These are phyloP conservation scores for Solanum gandarillasii DNA, from an alignment of 257 asterid genomes.

Conservation along the genomic window DNA sequence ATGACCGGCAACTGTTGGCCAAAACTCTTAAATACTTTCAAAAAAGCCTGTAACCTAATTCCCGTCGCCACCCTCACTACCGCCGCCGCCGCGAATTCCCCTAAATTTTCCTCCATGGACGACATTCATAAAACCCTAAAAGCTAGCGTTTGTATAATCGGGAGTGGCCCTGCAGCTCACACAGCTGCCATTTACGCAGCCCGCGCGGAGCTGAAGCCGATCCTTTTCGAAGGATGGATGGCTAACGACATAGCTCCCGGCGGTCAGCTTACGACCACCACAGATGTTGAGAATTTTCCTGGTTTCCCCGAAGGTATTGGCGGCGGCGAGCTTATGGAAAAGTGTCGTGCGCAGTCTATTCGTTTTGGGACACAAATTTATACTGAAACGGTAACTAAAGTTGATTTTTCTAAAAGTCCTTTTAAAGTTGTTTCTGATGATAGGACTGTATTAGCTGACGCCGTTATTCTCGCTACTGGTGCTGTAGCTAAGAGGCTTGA, in stretches of 20 bases:
- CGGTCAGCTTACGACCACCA: constrained; percentile 88
- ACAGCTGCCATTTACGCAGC: constrained; percentile 96
- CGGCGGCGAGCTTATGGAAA: constrained; percentile 67
- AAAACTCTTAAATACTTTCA: constrained; percentile 21
- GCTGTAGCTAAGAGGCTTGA: constrained; percentile 73
- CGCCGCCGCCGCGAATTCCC: constrained; percentile 7
- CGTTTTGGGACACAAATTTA: constrained; percentile 59
- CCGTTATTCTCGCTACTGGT: constrained; percentile 76
- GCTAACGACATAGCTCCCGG: constrained; percentile 97
- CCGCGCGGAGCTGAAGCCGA: constrained; percentile 84
- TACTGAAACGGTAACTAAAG: constrained; percentile 68
- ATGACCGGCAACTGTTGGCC: constrained; percentile 33
- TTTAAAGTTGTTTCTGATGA: constrained; percentile 47
- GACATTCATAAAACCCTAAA: constrained; percentile 24
- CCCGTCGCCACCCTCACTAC: constrained; percentile 27
- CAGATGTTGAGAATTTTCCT: constrained; percentile 94
- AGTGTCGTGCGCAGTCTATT: constrained; percentile 49
- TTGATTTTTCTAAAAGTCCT: constrained; percentile 51
- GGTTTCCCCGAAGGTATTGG: constrained; percentile 80
- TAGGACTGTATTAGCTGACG: constrained; percentile 61
- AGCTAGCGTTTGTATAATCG: constrained; percentile 81
- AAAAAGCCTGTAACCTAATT: constrained; percentile 36
- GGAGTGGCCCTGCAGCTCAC: constrained; percentile 98
- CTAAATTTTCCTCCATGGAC: constrained; percentile 45
- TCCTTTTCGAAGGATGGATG: constrained; percentile 95